Base-by-base conservation (phyloP, 2,329 filamentous ascomycete species). In the Nothopassalora personata region DNA sequence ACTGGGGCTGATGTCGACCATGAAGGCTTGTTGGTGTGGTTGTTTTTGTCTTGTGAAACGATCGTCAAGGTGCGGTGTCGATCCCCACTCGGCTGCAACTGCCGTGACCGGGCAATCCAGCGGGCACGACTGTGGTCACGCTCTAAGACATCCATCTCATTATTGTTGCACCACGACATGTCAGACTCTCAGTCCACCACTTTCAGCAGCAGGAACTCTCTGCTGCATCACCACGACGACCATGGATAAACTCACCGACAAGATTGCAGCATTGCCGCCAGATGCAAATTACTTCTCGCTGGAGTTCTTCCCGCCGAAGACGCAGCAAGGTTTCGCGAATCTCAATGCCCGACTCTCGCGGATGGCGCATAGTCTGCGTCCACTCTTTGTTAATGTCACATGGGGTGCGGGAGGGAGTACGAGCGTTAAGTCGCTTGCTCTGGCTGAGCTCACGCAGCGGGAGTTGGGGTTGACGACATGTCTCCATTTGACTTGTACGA, bases 301-400 rank as follows among this genome's bases (percentile, higher is more conserved):
- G 76, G 94, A 99, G 79, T 99, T 99, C 85, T 99, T 99, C 79
- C 94, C 94, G 66, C 94, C 94, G 64, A 99, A 97, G 80, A 99
- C 94, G 50, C 83, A 88, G 62, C 96, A 96, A 86, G 94, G 94
- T 65, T 95, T 94, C 70, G 88, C 90, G 63, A 99, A 99, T 75
- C 85, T 99, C 57, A 89, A 93, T 72, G 89, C 90, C 65, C 91
- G 94, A 72, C 85, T 99, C 60, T 89, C 95, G 74, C 91, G 94
- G 73, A 97, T 99, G 94, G 87, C 94, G 53, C 86, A 90, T 64
- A 92, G 91, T 13, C 81, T 99, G 59, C 88, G 90, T 13, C 94
- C 94, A 47, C 83, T 97, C 49, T 99, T 99, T 72, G 90, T 99
- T 62, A 97, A 92, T 59, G 91, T 99, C 54, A 99, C 94, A 54